phyloP scores from a whole-genome alignment of 225 moss, liverwort and hornwort genomes.

The Pleurozium schreberi region DNA sequence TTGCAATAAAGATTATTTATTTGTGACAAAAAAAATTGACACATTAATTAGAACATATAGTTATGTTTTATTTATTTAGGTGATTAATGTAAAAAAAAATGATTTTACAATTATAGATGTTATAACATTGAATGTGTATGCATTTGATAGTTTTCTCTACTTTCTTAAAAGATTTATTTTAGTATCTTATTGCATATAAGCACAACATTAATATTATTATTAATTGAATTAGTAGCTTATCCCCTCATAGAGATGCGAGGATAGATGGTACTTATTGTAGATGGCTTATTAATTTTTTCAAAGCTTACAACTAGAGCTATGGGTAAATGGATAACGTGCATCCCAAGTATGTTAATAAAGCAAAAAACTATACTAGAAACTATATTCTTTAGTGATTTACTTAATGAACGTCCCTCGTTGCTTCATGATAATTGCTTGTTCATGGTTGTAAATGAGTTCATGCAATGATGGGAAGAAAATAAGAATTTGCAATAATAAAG shows the following conservation, averaged over 20 bases:
- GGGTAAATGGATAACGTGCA: fast-evolving
- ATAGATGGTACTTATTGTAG: too few relatives aligned
- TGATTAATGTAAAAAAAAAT: not conserved
- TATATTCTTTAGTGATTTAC: fast-evolving
- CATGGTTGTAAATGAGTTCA: not conserved
- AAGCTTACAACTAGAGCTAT: fast-evolving
- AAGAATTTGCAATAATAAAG: not conserved
- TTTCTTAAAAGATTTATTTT: too few relatives aligned
- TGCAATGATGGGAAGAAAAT: not conserved
- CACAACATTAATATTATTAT: too few relatives aligned
- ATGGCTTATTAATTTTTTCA: too few relatives aligned
- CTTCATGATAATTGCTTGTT: not conserved
- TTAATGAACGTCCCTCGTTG: fast-evolving
- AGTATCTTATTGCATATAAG: too few relatives aligned
- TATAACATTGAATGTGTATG: not conserved
- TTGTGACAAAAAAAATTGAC: too few relatives aligned
- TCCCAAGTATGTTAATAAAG: not conserved
- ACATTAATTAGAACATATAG: too few relatives aligned
- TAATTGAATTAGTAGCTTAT: not conserved
- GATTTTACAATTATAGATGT: not conserved
- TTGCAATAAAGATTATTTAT: too few relatives aligned
- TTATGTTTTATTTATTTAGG: too few relatives aligned
- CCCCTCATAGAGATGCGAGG: fast-evolving
- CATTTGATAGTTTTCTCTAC: too few relatives aligned
- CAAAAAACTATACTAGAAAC: too few relatives aligned